These are phyloP conservation scores for Scleroderma citrinum DNA, from an alignment of 768 basidiomycete genomes.

Conservation along the genomic window DNA sequence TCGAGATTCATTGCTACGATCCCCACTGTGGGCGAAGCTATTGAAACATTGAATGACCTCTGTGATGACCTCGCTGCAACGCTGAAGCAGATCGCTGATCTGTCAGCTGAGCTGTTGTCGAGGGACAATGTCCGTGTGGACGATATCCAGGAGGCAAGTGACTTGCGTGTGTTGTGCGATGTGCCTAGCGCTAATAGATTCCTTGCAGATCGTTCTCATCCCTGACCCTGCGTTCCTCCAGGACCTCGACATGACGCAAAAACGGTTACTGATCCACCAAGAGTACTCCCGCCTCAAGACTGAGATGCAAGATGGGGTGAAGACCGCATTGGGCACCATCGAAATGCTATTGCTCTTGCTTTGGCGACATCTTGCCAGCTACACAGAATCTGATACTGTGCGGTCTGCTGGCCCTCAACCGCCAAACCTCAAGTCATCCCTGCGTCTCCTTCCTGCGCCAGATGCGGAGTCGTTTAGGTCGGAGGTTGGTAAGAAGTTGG, in stretches of 20 bases:
- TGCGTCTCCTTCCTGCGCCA: constrained; percentile 52
- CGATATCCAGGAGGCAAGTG: constrained; percentile 62
- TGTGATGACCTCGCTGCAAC: constrained; percentile 54
- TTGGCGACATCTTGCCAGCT: constrained; percentile 76
- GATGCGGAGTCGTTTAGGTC: constrained; percentile 54
- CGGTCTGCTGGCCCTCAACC: constrained; percentile 5
- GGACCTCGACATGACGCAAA: constrained; percentile 64
- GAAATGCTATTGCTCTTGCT: constrained; percentile 78
- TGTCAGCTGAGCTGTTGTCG: constrained; percentile 67
- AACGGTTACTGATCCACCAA: constrained; percentile 57
- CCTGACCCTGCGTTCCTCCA: constrained; percentile 52
- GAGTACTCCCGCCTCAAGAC: constrained; percentile 46
- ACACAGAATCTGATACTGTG: constrained; percentile 33
- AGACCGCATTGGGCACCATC: constrained; percentile 54
- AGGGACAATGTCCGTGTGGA: constrained; percentile 66
- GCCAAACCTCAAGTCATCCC: constrained; percentile 37
- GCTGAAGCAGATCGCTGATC: constrained; percentile 59
- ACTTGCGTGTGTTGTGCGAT: background rate
- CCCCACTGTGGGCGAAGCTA: constrained; percentile 69
- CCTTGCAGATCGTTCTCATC: constrained; percentile 41
- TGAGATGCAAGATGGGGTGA: constrained; percentile 41
- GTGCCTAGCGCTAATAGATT: background rate
- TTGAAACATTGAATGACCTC: constrained; percentile 60
- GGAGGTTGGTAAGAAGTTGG: constrained; percentile 52
- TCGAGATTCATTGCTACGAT: constrained; percentile 64